Evolutionary conservation across 208 protist genomes (phyloP).

Genomic region (Zelonia costaricensis): DNA sequence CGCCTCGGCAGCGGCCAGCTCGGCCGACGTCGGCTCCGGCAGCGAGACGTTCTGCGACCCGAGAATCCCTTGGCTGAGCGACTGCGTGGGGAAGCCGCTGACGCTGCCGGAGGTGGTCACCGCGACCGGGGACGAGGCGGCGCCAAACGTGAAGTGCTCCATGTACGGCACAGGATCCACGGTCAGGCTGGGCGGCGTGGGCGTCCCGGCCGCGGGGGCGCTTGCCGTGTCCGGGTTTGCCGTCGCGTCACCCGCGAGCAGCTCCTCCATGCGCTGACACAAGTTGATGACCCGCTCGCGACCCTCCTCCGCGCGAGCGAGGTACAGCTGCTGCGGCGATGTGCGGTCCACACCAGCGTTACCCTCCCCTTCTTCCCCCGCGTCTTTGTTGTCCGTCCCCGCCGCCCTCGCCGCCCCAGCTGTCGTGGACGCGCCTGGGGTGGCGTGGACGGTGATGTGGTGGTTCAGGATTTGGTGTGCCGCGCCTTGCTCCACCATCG

Average conservation of each 20-base stretch:
- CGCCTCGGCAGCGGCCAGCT: not conserved
- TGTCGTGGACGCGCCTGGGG: too few relatives aligned
- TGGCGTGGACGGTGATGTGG: too few relatives aligned
- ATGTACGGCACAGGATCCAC: too few relatives aligned
- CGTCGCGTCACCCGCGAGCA: not conserved
- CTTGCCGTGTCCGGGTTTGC: not conserved
- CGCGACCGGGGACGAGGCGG: not conserved
- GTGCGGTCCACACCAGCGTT: not conserved
- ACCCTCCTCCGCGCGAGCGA: not conserved
- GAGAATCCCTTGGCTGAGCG: conserved; percentile 32
- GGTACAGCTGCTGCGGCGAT: conserved; percentile 1
- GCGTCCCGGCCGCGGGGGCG: too few relatives aligned
- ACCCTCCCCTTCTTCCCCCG: too few relatives aligned
- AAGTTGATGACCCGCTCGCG: conserved; percentile 11
- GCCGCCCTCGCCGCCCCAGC: not conserved
- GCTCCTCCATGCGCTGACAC: conserved; percentile 12
- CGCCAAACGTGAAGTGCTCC: too few relatives aligned
- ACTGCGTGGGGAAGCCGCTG: not conserved
- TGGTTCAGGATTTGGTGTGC: too few relatives aligned
- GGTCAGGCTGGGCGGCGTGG: too few relatives aligned
- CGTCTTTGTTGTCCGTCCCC: not conserved
- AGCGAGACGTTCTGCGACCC: conserved; percentile 27
- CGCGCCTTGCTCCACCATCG: too few relatives aligned
- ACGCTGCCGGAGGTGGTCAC: not conserved
- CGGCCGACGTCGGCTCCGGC: conserved; percentile 13